Conservation (phyloP, 805 yeast species). For the Maudiozyma turicensis region DNA sequence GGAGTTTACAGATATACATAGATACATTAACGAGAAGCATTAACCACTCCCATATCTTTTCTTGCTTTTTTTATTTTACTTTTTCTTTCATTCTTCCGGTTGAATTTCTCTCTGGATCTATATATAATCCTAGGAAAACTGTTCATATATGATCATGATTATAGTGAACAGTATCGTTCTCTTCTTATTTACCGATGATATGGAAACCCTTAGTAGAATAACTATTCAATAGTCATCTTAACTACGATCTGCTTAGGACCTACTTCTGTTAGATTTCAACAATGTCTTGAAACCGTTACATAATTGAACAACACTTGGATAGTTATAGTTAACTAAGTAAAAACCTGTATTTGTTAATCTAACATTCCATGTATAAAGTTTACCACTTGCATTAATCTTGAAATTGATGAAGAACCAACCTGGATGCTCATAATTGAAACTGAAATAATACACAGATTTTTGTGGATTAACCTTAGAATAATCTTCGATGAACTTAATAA, state of each 20-base stretch:
- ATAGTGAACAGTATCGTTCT: too few relatives aligned
- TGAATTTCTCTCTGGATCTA: not conserved
- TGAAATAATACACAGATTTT: conserved; percentile 83
- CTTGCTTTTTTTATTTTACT: not conserved
- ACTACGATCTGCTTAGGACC: conserved; percentile 1
- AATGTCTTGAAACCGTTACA: conserved; percentile 90
- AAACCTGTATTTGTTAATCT: conserved; percentile 84
- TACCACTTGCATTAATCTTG: conserved; percentile 63
- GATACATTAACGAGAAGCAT: not conserved
- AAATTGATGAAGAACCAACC: conserved; percentile 89
- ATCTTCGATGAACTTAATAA: conserved; percentile 75
- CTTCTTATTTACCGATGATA: too few relatives aligned
- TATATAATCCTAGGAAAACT: too few relatives aligned
- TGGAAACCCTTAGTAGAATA: too few relatives aligned
- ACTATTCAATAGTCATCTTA: too few relatives aligned
- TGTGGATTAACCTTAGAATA: conserved; percentile 87
- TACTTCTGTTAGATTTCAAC: conserved; percentile 29
- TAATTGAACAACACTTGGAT: conserved; percentile 80
- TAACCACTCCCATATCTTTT: not conserved
- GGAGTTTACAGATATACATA: not conserved
- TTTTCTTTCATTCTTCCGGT: not conserved
- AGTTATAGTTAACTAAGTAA: conserved; percentile 64
- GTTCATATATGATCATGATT: too few relatives aligned
- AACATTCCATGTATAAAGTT: conserved; percentile 79
- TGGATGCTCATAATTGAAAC: conserved; percentile 81